phyloP scores from a whole-genome alignment of 139 green algal genomes.

The Dunaliella sp. region DNA sequence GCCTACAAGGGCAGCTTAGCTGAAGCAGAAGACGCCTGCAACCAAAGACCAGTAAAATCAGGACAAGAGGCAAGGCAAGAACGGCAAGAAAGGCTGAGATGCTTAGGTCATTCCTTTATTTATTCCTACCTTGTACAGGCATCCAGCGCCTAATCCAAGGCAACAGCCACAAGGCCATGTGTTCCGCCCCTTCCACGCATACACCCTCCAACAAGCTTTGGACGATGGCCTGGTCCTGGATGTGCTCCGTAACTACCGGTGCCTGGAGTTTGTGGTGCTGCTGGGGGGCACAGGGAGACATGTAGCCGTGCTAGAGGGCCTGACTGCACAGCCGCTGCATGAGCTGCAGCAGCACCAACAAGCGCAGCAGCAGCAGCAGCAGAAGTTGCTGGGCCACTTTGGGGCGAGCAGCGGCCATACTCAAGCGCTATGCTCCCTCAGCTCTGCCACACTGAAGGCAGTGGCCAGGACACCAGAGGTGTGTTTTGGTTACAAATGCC shows the following conservation, averaged over 20 bases:
- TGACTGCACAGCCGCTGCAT: neutral
- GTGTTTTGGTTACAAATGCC: too few relatives aligned
- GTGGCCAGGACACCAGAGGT: neutral
- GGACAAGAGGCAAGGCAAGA: too few relatives aligned
- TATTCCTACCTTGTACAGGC: too few relatives aligned
- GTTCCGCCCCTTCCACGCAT: neutral
- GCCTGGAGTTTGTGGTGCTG: neutral
- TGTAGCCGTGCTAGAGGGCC: too few relatives aligned
- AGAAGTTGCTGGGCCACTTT: too few relatives aligned
- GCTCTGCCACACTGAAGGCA: neutral
- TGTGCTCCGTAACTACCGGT: neutral
- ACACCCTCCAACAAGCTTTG: neutral
- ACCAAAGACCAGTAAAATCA: too few relatives aligned
- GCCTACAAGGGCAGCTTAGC: too few relatives aligned
- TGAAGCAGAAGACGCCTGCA: too few relatives aligned
- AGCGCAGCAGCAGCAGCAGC: neutral
- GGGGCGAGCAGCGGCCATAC: too few relatives aligned
- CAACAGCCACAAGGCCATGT: neutral
- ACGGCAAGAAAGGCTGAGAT: too few relatives aligned
- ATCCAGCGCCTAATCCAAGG: too few relatives aligned
- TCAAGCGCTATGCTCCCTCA: neutral
- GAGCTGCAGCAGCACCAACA: neutral
- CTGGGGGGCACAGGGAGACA: neutral
- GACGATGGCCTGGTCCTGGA: neutral
- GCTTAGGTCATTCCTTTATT: too few relatives aligned